phyloP scores from a whole-genome alignment of 768 basidiomycete species.

The Leccinum boreale region DNA sequence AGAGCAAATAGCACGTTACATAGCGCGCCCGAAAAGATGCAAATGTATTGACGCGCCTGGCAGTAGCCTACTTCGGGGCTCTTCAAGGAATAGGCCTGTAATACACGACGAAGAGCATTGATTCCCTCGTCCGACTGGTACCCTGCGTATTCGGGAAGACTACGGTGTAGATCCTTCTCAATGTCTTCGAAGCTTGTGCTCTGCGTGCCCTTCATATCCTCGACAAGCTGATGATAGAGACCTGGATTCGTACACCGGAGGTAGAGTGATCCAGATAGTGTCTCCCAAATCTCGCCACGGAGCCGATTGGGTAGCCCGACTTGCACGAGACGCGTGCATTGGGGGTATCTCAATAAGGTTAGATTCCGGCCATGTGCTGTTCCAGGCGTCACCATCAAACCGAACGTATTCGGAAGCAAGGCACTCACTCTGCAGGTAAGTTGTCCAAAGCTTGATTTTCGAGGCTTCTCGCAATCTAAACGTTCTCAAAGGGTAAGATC shows the following conservation, averaged over 20 bases:
- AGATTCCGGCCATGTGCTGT: conserved; percentile 90
- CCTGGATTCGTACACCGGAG: conserved; percentile 87
- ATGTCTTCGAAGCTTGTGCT: conserved; percentile 96
- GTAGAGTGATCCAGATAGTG: conserved; percentile 89
- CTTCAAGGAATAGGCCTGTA: conserved; percentile 94
- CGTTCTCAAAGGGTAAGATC: conserved; percentile 8
- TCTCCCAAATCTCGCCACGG: conserved; percentile 98
- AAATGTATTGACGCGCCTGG: conserved; percentile 50
- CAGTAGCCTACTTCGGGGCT: conserved; percentile 96
- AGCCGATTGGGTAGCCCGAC: conserved; percentile 94
- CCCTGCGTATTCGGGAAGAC: conserved; percentile 94
- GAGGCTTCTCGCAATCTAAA: conserved; percentile 80
- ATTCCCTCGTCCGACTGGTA: conserved; percentile 93
- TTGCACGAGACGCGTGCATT: conserved; percentile 95
- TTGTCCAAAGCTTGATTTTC: conserved; percentile 94
- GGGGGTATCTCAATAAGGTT: conserved; percentile 93
- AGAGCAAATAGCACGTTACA: conserved; percentile 4
- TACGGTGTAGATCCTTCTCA: conserved; percentile 95
- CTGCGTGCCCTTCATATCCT: conserved; percentile 72
- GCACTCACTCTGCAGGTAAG: conserved; percentile 71
- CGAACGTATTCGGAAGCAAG: neutral
- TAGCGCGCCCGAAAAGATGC: neutral
- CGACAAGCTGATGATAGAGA: conserved; percentile 69
- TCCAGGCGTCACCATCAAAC: conserved; percentile 9
- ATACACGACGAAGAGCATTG: conserved; percentile 74